Conservation (phyloP, 495 filamentous ascomycete genomes). For the Podospora sp. region DNA sequence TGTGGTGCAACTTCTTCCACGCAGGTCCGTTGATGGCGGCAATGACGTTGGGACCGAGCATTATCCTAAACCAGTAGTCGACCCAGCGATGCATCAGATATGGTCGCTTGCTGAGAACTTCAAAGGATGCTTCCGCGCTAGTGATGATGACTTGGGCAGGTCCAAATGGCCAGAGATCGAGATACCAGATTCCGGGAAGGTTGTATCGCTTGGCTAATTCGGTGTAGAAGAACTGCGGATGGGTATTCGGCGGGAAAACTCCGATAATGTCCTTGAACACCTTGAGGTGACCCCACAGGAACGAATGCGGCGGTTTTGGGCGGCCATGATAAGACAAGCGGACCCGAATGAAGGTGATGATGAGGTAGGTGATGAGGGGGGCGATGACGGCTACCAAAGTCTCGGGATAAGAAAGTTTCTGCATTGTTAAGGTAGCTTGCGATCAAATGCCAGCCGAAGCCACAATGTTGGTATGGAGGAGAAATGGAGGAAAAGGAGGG, state of each 20-base stretch:
- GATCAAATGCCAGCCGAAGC: no score
- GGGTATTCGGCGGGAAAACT: neutral
- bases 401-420: no score
- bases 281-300: constrained; percentile 13
- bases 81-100: neutral
- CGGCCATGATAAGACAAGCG: neutral
- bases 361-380: no score
- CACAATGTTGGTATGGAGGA: no score
- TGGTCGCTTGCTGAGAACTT: neutral
- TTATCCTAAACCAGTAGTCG: neutral
- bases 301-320: neutral
- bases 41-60: neutral
- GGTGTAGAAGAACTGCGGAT: neutral
- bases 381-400: no score
- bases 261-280: neutral
- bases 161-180: neutral
- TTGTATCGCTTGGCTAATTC: constrained; percentile 2
- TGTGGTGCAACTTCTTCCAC: constrained; percentile 9
- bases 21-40: constrained; percentile 3
- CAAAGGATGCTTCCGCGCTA: neutral
- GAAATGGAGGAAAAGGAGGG: no score
- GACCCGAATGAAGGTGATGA: neutral
- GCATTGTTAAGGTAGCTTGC: no score
- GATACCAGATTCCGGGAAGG: constrained; percentile 9
- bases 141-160: neutral